phyloP scores from a whole-genome alignment of 106 monocot species.

The Chionographis japonica region DNA sequence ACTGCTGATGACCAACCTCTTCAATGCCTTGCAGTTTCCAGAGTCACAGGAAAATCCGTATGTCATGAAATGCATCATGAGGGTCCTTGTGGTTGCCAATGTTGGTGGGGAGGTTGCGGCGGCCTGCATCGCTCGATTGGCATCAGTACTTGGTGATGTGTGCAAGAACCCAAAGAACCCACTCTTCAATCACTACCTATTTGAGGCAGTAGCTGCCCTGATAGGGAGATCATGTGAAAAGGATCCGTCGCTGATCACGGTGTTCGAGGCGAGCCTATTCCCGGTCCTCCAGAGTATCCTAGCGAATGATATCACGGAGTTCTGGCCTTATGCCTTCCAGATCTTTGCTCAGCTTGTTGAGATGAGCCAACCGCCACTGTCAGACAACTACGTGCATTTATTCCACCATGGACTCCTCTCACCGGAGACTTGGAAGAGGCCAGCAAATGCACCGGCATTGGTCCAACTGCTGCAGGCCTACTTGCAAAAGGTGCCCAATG shows the following conservation, averaged over 20 bases:
- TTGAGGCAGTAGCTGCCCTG: conserved; percentile 84
- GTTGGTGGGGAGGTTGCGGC: conserved; percentile 45
- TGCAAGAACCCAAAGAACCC: conserved; percentile 95
- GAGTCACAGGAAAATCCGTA: conserved; percentile 95
- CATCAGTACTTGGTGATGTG: conserved; percentile 60
- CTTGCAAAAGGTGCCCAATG: conserved; percentile 80
- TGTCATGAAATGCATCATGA: conserved; percentile 97
- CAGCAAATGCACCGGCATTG: conserved; percentile 76
- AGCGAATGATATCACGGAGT: conserved; percentile 77
- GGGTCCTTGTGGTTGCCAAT: conserved; percentile 62
- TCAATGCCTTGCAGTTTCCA: conserved; percentile 64
- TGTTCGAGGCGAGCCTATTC: conserved; percentile 75
- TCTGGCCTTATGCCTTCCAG: conserved; percentile 98
- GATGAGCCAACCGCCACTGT: conserved; percentile 64
- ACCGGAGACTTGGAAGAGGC: conserved; percentile 70
- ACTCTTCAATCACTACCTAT: conserved; percentile 86
- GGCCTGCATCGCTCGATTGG: conserved; percentile 48
- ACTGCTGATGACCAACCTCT: conserved; percentile 54
- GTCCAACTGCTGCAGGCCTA: conserved; percentile 73
- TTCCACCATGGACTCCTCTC: conserved; percentile 62
- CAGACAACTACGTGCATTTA: conserved; percentile 73
- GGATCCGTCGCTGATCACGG: conserved; percentile 44
- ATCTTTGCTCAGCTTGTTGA: conserved; percentile 93
- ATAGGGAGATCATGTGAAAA: conserved; percentile 67
- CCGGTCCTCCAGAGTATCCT: conserved; percentile 84